Evolutionary conservation across 345 rosid genomes (phyloP), one percentile per base, ranked within the genome.

Genomic region (Dipteronia dyeriana): DNA sequence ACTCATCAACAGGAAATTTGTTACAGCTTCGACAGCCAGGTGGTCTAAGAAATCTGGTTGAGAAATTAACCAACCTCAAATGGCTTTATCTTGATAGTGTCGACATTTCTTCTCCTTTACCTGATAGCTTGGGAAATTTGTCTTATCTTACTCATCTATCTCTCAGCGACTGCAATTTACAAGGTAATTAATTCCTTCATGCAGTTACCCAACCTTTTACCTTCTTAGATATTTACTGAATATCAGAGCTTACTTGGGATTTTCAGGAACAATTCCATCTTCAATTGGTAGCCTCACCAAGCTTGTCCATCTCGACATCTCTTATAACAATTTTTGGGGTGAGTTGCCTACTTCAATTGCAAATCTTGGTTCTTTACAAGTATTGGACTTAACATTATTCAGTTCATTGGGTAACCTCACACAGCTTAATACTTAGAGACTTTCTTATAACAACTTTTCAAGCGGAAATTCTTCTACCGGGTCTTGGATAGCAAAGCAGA

Each of bases 291-390:
- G 16, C 3, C 68, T 64, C 16, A 62, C 34, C 39, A 23, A 62
- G 19, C 16, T 62, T 2, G 26, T 8, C 14, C 2, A 23, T 11
- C 38, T 62, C 5, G 9, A 62, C 66, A 12, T 62, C 7, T 25
- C 19, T 13, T 0, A 0, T 1, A 62, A 62, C 17, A 3, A 62
- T n/a, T 57, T 80, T 49, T 54, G 38, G 0, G 79, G 70, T n/a
- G 51, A 57, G 75, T 2, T 79, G 12, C 82, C 82, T 5, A n/a
- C 29, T 47, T 66, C 82, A 5, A 25, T 79, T 5, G 70, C 75
- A 12, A 63, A 74, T 7, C 57, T 81, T 16, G 7, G 20, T 9
- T 16, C 49, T n/a, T 45, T 78, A 13, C 0, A 23, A 10, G 71
- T 13, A 23, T 7, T 81, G 43, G 43, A 17, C 16, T 4, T 11